Conservation (phyloP, 83 land plant genomes). For the Picea abies region DNA sequence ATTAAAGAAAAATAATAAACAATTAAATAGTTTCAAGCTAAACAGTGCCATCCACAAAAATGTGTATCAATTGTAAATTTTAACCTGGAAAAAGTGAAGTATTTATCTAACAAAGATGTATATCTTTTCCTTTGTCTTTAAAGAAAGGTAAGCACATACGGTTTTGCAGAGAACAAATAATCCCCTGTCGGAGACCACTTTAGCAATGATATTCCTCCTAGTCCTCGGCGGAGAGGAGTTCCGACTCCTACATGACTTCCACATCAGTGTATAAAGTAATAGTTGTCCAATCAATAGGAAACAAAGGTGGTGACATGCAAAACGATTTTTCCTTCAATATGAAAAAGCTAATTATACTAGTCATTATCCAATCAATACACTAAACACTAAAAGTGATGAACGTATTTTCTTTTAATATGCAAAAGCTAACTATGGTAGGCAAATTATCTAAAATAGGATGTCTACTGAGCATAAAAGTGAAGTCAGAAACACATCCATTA, state of each 20-base stretch:
- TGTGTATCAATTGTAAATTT: neutral
- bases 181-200: conserved; percentile 95
- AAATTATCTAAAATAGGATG: neutral
- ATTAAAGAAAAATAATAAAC: neutral
- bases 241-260: conserved; percentile 46
- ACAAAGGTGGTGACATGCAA: neutral
- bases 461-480: neutral
- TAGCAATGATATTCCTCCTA: conserved; percentile 72
- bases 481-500: neutral
- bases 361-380: neutral
- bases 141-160: conserved; percentile 31
- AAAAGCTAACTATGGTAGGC: neutral
- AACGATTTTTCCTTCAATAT: neutral
- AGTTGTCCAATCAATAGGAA: neutral
- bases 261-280: neutral
- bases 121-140: neutral
- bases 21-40: neutral
- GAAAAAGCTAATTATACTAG: neutral
- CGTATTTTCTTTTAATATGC: neutral
- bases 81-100: neutral
- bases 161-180: conserved; percentile 80
- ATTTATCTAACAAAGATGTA: neutral
- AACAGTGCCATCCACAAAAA: neutral
- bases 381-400: neutral
- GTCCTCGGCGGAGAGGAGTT: conserved; percentile 88